A percentile compares a stretch with the other conserved stretches of the same genome.
Evolutionary conservation across 257 asterid genomes (phyloP).

Genomic region (Phtheirospermum japonicum): DNA sequence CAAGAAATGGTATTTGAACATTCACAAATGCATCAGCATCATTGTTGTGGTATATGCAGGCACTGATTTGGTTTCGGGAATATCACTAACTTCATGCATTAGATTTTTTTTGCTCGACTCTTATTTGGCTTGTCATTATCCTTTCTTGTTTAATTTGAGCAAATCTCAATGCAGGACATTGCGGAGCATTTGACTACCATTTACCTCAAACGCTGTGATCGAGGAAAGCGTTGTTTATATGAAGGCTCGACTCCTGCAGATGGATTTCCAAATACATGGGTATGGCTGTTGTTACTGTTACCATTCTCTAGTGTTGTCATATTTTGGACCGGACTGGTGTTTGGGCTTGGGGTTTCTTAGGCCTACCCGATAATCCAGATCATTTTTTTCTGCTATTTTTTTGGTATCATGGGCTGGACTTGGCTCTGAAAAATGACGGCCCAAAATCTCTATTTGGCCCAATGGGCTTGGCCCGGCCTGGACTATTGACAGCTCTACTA

Average conservation of each 20-base stretch:
- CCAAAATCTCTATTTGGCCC: background rate
- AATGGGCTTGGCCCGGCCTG: background rate
- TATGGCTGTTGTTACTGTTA: constrained; percentile 23
- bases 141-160: constrained; percentile 5
- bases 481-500: background rate
- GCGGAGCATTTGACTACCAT: constrained; percentile 96
- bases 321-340: background rate
- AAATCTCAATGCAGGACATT: constrained; percentile 61
- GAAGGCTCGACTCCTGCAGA: constrained; percentile 91
- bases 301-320: background rate
- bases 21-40: constrained; percentile 2
- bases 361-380: background rate
- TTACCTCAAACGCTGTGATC: constrained; percentile 75
- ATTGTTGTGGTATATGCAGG: background rate
- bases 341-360: background rate
- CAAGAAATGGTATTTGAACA: constrained; percentile 5
- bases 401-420: background rate
- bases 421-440: background rate
- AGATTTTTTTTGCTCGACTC: constrained; percentile 10
- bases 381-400: no score
- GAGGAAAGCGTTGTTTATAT: constrained; percentile 89
- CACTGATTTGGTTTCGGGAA: background rate
- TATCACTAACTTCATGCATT: constrained; percentile 1
- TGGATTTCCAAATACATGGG: constrained; percentile 81
- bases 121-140: constrained; percentile 5